These are phyloP conservation scores for Venturia pyrina DNA, from an alignment of 2,329 filamentous ascomycete species.

Conservation along the genomic window DNA sequence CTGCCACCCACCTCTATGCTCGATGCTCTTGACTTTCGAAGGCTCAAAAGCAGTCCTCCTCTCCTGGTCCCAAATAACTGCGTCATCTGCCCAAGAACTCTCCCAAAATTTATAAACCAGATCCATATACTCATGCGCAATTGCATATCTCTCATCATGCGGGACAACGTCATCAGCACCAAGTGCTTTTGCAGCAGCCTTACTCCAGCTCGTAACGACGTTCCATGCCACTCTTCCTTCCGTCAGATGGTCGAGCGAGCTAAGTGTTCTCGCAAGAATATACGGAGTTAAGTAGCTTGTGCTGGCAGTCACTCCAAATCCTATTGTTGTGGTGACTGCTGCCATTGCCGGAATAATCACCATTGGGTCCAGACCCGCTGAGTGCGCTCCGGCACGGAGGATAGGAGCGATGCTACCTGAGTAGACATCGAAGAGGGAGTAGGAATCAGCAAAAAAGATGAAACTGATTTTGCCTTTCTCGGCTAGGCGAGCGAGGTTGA, in stretches of 20 bases:
- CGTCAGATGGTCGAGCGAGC: constrained; percentile 2
- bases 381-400: constrained; percentile 9
- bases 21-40: neutral
- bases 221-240: constrained; percentile 9
- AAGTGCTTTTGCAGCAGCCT: constrained; percentile 1
- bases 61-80: constrained; percentile 6
- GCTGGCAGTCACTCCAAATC: constrained; percentile 10
- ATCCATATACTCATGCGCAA: constrained; percentile 11
- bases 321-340: constrained; percentile 11
- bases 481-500: constrained; percentile 12
- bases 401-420: constrained; percentile 9
- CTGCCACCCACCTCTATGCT: constrained; percentile 2
- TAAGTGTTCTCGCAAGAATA: constrained; percentile 1
- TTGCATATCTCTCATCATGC: constrained; percentile 8
- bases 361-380: constrained; percentile 9
- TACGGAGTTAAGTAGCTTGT: constrained; percentile 11
- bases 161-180: constrained; percentile 10
- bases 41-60: constrained; percentile 1
- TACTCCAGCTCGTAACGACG: constrained; percentile 3
- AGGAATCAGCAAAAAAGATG: constrained; percentile 14
- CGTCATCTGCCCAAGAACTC: constrained; percentile 7
- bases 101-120: constrained; percentile 8
- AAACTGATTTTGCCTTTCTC: constrained; percentile 13
- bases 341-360: constrained; percentile 13
- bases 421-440: constrained; percentile 10